Base-by-base conservation (phyloP, 2,329 filamentous ascomycete species). In the Colletotrichum cuscutae region DNA sequence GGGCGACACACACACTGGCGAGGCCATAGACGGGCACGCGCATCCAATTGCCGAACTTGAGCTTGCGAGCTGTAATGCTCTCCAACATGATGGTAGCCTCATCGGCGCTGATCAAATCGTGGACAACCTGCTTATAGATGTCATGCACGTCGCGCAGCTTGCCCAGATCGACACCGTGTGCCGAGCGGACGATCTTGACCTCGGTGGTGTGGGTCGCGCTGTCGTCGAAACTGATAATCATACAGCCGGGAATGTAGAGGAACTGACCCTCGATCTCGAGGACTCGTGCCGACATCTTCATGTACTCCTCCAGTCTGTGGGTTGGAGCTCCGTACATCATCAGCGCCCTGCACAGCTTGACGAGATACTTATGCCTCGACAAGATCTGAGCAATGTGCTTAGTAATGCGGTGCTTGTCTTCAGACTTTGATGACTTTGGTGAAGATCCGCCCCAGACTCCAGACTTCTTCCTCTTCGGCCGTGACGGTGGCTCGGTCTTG, bases 281-380 rank as follows among this genome's bases (percentile, higher is more conserved):
- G 1, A 97, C 94, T n/a, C 94, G 89, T 1, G 95, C 92, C 9
- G 94, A 95, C 93, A 96, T 97, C 75, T 89, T 92, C 90, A 98
- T 92, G 81, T 97, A 98, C 80, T 97, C 93, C 81, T 98, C 95
- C 24, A 98, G 86, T 12, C 95, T 92, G 84, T 98, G 95, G 0
- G 95, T 97, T 1, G 95, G 95, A 1, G 95, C 95, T 13, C 95
- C 95, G 75, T 94, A 98, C 79, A 91, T 88, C 95, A 98, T 98
- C 71, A 98, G 85, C 1, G 94, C 94, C 53, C 92, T 90, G 80
- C 95, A 98, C 52, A 98, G 89, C 80, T 94, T 95, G 67, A 95
- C 88, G 13, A 98, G 87, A 80, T 97, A 98, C 67, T 90, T 89
- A 77, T 98, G 95, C 3, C 95, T 90, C 46, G 92, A 91, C 24